Base-by-base conservation (phyloP, 192 early-diverging fungal genomes). In the Umbelopsis sp. region DNA sequence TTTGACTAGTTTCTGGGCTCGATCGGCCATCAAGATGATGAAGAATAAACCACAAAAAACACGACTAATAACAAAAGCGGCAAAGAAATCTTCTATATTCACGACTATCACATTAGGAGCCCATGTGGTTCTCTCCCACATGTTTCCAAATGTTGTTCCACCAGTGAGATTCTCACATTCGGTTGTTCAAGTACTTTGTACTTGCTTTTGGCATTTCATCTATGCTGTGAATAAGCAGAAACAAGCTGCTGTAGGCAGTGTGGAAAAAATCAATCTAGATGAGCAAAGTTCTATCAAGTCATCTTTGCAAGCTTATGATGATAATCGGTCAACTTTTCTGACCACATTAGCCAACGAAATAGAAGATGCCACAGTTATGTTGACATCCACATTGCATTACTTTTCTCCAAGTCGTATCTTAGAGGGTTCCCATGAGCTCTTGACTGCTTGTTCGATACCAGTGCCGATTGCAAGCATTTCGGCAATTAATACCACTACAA, bases 361-460 rank as follows among this genome's bases (percentile, higher is more conserved):
- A 9, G 76, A 82, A 46, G 80, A 83, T 68, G 80, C 79, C 22
- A 81, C 85, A 0, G 67, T 80, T 5, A 74, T 86, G 67, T 77
- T 83, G 0, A 75, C 81, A 6, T 77, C 81, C 12, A 85, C 80
- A 8, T 50, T 88, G 12, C 78, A 84, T 27, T 83, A 86, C 49
- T 85, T 86, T 66, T 82, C 85, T 7, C 85, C 87, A 3, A 46
- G 67, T 0, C 69, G 68, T 50, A 67, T 86, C 9, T 69, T 88
- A 49, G 71, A 76, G 23, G 77, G 74, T 15, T 71, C 77, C 7
- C 76, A 82, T n/a, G 87, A 88, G 69, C 75, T 82, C 45, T 67
- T 88, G 18, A 80, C 77, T 25, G 85, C 87, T 20, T 88, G 87
- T 61, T 83, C 84, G 1, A 76, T 86, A 13, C 74, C 83, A 2